Percentiles rank a stretch among this genome's conserved stretches.
These are phyloP conservation scores for Allium sativum DNA, from an alignment of 106 monocot genomes.

Conservation along the genomic window DNA sequence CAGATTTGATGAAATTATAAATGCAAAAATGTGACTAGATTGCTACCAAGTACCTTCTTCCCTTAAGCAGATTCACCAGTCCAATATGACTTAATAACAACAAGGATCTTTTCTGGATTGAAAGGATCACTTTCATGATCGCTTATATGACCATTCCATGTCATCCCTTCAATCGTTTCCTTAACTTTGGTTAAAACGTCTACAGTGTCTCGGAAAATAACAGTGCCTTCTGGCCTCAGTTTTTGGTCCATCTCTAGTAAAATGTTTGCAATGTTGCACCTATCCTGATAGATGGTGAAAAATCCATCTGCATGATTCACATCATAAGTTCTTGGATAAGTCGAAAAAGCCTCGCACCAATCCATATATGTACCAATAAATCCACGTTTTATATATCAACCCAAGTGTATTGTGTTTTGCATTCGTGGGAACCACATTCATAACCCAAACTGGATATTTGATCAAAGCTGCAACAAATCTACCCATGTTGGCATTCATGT, in stretches of 20 bases:
- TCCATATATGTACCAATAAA: slow-evolving; percentile 50
- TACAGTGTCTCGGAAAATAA: too few species aligned
- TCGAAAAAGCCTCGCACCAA: slow-evolving; percentile 55
- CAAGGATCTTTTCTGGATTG: slow-evolving; percentile 52
- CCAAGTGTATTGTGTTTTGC: slow-evolving; percentile 18
- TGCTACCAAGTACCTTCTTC: not conserved
- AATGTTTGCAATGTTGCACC: too few species aligned
- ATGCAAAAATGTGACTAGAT: slow-evolving; percentile 4
- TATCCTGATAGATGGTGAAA: slow-evolving; percentile 40
- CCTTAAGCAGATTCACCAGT: slow-evolving; percentile 24
- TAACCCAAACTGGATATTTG: slow-evolving; percentile 37
- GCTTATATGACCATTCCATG: slow-evolving; percentile 34
- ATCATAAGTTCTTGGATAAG: slow-evolving; percentile 51
- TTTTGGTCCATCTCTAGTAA: too few species aligned
- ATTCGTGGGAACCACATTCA: slow-evolving; percentile 36
- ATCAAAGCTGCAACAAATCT: slow-evolving; percentile 42
- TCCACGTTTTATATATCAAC: slow-evolving; percentile 39
- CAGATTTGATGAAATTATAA: not conserved
- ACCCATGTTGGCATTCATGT: slow-evolving; percentile 48
- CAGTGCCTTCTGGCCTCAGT: too few species aligned
- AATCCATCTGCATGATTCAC: slow-evolving; percentile 38
- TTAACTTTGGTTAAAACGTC: too few species aligned
- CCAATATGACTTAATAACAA: slow-evolving; percentile 50
- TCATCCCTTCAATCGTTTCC: slow-evolving; percentile 34
- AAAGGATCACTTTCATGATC: slow-evolving; percentile 51